phyloP scores from a whole-genome alignment of 2,329 filamentous ascomycete species.

The Aspergillus brunneoviolaceus region DNA sequence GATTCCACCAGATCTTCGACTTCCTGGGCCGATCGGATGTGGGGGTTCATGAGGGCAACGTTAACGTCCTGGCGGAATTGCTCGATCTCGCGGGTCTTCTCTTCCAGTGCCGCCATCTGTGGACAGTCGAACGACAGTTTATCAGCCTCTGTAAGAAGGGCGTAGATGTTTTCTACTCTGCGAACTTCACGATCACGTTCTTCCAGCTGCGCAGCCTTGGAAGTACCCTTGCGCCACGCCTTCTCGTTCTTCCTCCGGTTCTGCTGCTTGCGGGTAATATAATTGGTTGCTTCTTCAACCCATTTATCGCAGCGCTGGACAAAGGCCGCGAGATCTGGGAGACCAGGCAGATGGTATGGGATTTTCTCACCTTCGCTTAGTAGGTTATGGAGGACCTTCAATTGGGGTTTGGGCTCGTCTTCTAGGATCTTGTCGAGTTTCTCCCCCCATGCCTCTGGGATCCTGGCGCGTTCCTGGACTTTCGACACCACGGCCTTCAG shows the following conservation, averaged over 20 bases:
- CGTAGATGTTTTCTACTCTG: slow-evolving; percentile 83
- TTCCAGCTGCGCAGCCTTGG: slow-evolving; percentile 76
- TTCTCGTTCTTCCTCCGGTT: slow-evolving; percentile 95
- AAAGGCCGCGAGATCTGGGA: slow-evolving; percentile 79
- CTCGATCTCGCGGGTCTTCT: slow-evolving; percentile 80
- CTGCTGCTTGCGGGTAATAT: slow-evolving; percentile 95
- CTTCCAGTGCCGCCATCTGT: slow-evolving; percentile 80
- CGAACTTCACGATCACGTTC: slow-evolving; percentile 81
- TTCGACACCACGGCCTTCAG: slow-evolving; percentile 69
- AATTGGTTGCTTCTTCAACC: slow-evolving; percentile 95
- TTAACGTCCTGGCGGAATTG: slow-evolving; percentile 78
- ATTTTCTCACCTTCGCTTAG: slow-evolving; percentile 95
- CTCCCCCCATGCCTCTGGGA: slow-evolving; percentile 85
- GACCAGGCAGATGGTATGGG: slow-evolving; percentile 79
- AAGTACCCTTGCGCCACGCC: slow-evolving; percentile 70
- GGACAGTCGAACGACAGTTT: slow-evolving; percentile 89
- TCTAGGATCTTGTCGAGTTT: slow-evolving; percentile 84
- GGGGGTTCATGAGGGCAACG: slow-evolving; percentile 65
- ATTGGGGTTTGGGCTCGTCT: slow-evolving; percentile 77
- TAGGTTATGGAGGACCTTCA: slow-evolving; percentile 80
- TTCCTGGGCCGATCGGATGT: slow-evolving; percentile 64
- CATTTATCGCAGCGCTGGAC: slow-evolving; percentile 97
- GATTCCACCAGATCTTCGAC: slow-evolving; percentile 90
- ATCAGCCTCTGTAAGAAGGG: slow-evolving; percentile 79
- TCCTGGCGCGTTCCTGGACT: slow-evolving; percentile 78